Percentiles rank a stretch among this genome's conserved stretches.
These are phyloP conservation scores for Aspergillus luchuensis DNA, from an alignment of 2,329 filamentous ascomycete species.

Conservation along the genomic window DNA sequence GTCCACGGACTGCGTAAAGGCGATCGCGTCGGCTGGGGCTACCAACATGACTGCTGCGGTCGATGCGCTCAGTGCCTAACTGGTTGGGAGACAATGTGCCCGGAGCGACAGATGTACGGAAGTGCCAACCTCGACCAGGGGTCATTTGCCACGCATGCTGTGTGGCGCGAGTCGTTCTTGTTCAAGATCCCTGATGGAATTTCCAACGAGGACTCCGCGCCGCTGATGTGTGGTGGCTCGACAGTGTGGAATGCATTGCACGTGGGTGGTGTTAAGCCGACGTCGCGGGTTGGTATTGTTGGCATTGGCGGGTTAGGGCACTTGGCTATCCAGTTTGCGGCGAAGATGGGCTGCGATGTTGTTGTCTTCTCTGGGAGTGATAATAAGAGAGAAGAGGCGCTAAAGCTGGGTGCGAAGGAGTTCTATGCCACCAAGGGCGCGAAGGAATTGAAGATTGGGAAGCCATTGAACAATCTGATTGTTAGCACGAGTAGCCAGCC, in stretches of 20 bases:
- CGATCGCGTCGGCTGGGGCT: conserved; percentile 48
- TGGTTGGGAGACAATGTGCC: conserved; percentile 36
- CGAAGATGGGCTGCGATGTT: conserved; percentile 64
- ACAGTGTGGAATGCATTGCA: conserved; percentile 38
- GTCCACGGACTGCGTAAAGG: conserved; percentile 40
- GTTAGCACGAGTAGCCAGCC: conserved; percentile 43
- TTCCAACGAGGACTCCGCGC: conserved; percentile 32
- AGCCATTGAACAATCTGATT: conserved; percentile 41
- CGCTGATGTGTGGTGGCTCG: conserved; percentile 43
- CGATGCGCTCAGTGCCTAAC: conserved; percentile 40
- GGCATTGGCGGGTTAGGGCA: conserved; percentile 68
- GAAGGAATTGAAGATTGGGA: conserved; percentile 44
- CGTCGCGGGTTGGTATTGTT: conserved; percentile 64
- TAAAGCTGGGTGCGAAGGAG: conserved; percentile 55
- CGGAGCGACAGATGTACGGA: conserved; percentile 40
- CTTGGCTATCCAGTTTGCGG: conserved; percentile 67
- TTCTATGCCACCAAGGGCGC: conserved; percentile 53
- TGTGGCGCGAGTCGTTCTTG: conserved; percentile 45
- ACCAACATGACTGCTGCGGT: conserved; percentile 41
- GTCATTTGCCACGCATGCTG: conserved; percentile 39
- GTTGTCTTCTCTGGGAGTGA: conserved; percentile 23
- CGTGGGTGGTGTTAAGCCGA: conserved; percentile 26
- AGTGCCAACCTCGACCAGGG: conserved; percentile 39
- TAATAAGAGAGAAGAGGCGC: conserved; percentile 22
- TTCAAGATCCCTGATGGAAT: conserved; percentile 39